Base-by-base conservation (phyloP, 2,329 filamentous ascomycete species). In the Madurella mycetomatis region DNA sequence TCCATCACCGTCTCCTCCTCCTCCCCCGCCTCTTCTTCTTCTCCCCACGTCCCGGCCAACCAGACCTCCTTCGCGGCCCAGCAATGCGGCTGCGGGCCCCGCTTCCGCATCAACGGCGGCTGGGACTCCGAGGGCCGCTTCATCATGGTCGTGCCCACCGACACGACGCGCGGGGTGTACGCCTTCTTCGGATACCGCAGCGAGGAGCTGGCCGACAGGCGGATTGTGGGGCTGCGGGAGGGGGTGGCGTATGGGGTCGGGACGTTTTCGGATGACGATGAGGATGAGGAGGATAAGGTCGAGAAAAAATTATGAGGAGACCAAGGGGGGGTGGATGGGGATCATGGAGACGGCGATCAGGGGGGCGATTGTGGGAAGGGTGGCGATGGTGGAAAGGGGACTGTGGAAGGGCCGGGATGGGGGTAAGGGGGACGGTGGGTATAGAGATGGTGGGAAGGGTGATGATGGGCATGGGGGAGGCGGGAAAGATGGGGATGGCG, bases 181-280 rank as follows among this genome's bases (percentile, higher is more conserved):
- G 61, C 62, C 1, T 66, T 61, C 47, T 64, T 67, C 40, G 54
- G 46, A 18, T 65, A 63, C 47, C 40, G 17, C 1, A 55, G 59
- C 13, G 43, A 16, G 2, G 62, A 66, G 47, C 9, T 64, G 2
- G 30, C 25, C 1, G 44, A 41, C 15, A 55, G 54, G 9, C 19
- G 50, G 34, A 45, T 53, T 19, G 49, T 34, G 4, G 42, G 32
- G 37, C 8, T 16, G 13, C 40, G 39, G 40, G 47, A 12, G 2
- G 47, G 46, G 40, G 42, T 18, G 9, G 51, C 49, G 4, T 59
- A 48, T 34, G 13, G 25, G 13, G 41, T 56, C 15, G 54, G 51
- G 13, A 45, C 32, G 16, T 48, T 50, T 31, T 32, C 5, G 12
- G 25, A 13, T 37, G 16, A 4, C 25, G 42, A 30, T 34, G 18